Evolutionary conservation across 129 eudicot species (phyloP).

Genomic region (Centaurea solstitialis): DNA sequence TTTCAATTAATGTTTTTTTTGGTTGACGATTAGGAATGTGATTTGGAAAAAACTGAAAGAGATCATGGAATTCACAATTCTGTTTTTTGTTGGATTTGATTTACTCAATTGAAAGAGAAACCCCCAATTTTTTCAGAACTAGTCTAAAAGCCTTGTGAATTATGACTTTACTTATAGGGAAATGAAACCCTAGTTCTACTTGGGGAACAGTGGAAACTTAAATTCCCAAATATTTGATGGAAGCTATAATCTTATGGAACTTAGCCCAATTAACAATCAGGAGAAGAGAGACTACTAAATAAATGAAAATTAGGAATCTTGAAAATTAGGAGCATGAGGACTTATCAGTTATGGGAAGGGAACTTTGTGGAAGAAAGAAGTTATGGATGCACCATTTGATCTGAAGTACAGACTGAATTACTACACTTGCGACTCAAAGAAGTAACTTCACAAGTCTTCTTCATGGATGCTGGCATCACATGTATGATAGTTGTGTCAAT

Average conservation of each 20-base stretch:
- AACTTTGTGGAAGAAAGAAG: not conserved
- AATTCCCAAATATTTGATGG: not conserved
- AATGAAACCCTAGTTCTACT: constrained; percentile 16
- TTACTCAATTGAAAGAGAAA: not conserved
- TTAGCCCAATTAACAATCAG: not conserved
- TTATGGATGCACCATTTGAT: not conserved
- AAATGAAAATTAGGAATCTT: constrained; percentile 2
- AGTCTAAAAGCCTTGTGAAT: not conserved
- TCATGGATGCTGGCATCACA: not conserved
- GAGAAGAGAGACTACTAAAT: not conserved
- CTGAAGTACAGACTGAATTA: not conserved
- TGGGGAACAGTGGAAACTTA: constrained; percentile 7
- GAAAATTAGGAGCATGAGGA: not conserved
- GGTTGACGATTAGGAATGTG: constrained; percentile 5
- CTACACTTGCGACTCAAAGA: not conserved
- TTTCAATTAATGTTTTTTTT: not conserved
- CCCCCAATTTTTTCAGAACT: not conserved
- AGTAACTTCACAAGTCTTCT: not conserved
- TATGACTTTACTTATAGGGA: not conserved
- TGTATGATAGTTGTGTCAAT: too few relatives aligned
- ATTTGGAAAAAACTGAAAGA: not conserved
- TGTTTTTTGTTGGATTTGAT: not conserved
- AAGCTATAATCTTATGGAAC: not conserved
- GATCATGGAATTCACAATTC: not conserved
- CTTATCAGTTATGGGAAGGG: not conserved